Base-by-base conservation (phyloP, 2,329 filamentous ascomycete genomes). In the Colletotrichum cordylinicola region DNA sequence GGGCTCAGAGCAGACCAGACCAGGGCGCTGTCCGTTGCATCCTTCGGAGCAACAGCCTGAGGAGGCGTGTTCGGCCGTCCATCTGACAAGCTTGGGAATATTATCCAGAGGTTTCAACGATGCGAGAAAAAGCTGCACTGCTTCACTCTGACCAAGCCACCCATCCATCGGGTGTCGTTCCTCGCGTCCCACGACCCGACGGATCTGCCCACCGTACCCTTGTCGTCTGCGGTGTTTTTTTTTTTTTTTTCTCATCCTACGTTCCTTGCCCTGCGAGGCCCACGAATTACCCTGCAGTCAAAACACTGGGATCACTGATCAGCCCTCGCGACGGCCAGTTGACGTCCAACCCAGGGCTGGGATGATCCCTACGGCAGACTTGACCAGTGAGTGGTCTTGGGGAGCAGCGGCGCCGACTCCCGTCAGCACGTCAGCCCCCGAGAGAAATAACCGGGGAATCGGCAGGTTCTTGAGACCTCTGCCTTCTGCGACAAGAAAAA, bases 41-140 rank as follows among this genome's bases (percentile, higher is more conserved):
- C 39, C 35, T 58, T 75, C 73, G 73, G 73, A 60, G 62, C 69
- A 75, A 67, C 33, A 73, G 64, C 56, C 73, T 39, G 62, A 68
- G 33, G 27, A 37, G 48, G 73, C 64, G 18, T 29, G 56, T 68
- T 60, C 70, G 35, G 62, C 62, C 69, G 69, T 21, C 64, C 62
- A 64, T 72, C 55, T 60, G 65, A 72, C 62, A 62, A 52, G 7
- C 24, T n/a, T 60, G 60, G 29, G 35, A 55, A 37, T 66, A 21
- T 62, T 62, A 67, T 31, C 18, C 21, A 43, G 13, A 60, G 9
- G 68, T 29, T 35, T 58, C 52, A 27, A 52, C 18, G 61, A 58
- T 60, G 58, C 52, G 67, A 52, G 70, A 31, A 43, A 31, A 24
- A 66, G 24, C 29, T 21, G 60, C 15, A 48, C 67, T 31, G 24